These are phyloP conservation scores for Hyaloscypha finlandica DNA, from an alignment of 495 filamentous ascomycete species.

Conservation along the genomic window DNA sequence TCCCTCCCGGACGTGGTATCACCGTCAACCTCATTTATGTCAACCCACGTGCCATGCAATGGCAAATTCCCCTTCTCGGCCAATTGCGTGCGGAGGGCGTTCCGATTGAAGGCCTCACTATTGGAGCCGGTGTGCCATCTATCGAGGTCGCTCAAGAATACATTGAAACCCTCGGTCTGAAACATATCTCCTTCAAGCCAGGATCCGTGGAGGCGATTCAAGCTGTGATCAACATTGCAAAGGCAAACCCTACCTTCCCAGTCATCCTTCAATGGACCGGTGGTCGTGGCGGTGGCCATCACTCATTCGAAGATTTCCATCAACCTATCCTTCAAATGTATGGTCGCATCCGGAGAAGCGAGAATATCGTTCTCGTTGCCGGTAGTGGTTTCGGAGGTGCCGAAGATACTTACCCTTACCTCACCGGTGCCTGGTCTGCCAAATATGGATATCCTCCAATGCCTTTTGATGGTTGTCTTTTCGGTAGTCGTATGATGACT, in stretches of 20 bases:
- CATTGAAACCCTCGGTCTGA: conserved; percentile 89
- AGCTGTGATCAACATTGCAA: conserved; percentile 87
- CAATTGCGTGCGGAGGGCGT: conserved; percentile 84
- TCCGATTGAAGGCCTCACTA: conserved; percentile 92
- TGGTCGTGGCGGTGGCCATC: conserved; percentile 90
- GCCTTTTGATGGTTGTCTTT: conserved; percentile 90
- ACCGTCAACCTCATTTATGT: conserved; percentile 96
- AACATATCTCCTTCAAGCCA: conserved; percentile 94
- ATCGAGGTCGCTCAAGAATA: conserved; percentile 94
- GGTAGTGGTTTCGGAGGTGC: conserved; percentile 92
- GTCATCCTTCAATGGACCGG: conserved; percentile 95
- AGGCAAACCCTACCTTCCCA: conserved; percentile 86
- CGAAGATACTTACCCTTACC: conserved; percentile 90
- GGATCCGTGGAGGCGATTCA: conserved; percentile 89
- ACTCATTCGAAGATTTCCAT: conserved; percentile 96
- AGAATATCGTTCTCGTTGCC: conserved; percentile 86
- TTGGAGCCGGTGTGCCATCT: conserved; percentile 90
- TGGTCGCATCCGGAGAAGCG: conserved; percentile 73
- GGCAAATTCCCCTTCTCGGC: conserved; percentile 93
- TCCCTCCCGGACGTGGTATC: conserved; percentile 90
- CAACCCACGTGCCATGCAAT: conserved; percentile 92
- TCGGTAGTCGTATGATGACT: conserved; percentile 92
- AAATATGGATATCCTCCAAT: conserved; percentile 87
- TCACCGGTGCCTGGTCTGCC: conserved; percentile 84
- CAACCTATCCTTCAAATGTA: conserved; percentile 93